Evolutionary conservation across 2,329 filamentous ascomycete species (phyloP).

Genomic region (Microthyrium microscopicum): DNA sequence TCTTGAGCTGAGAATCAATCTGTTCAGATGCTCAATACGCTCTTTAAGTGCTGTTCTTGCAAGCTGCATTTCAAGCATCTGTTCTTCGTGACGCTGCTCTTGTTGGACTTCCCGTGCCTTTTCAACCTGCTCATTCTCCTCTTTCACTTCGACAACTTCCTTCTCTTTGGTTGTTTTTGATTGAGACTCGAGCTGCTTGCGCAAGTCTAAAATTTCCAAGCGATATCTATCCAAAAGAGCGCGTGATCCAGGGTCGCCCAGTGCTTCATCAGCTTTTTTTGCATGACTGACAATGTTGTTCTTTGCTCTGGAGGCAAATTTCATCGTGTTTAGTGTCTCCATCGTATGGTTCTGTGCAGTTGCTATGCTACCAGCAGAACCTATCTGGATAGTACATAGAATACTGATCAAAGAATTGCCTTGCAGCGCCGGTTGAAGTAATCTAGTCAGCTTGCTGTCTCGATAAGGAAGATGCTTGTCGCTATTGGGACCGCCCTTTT

Average conservation of each 20-base stretch:
- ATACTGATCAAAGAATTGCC: slow-evolving; percentile 94
- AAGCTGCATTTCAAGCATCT: slow-evolving; percentile 96
- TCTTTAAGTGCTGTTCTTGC: slow-evolving; percentile 92
- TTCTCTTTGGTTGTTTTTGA: slow-evolving; percentile 32
- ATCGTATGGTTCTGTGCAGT: slow-evolving; percentile 57
- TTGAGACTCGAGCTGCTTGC: slow-evolving; percentile 67
- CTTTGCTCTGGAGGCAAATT: slow-evolving; percentile 90
- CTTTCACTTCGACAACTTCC: slow-evolving; percentile 36
- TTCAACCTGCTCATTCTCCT: slow-evolving; percentile 54
- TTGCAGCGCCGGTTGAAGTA: slow-evolving; percentile 82
- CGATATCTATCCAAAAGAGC: slow-evolving; percentile 86
- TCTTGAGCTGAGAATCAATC: slow-evolving; percentile 87
- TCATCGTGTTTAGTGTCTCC: slow-evolving; percentile 89
- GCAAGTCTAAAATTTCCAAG: slow-evolving; percentile 75
- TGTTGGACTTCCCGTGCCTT: slow-evolving; percentile 50
- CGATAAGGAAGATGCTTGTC: slow-evolving; percentile 81
- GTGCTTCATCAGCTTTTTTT: slow-evolving; percentile 81
- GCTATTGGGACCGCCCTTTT: slow-evolving; percentile 47
- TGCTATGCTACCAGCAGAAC: slow-evolving; percentile 55
- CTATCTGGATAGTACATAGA: slow-evolving; percentile 87
- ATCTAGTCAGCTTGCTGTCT: slow-evolving; percentile 88
- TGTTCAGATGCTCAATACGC: slow-evolving; percentile 90
- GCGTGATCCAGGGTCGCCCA: slow-evolving; percentile 65
- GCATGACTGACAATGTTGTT: slow-evolving; percentile 97
- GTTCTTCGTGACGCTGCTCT: slow-evolving; percentile 79